These are phyloP conservation scores for Mariannaea sp. DNA, from an alignment of 2,329 filamentous ascomycete genomes.

Conservation along the genomic window DNA sequence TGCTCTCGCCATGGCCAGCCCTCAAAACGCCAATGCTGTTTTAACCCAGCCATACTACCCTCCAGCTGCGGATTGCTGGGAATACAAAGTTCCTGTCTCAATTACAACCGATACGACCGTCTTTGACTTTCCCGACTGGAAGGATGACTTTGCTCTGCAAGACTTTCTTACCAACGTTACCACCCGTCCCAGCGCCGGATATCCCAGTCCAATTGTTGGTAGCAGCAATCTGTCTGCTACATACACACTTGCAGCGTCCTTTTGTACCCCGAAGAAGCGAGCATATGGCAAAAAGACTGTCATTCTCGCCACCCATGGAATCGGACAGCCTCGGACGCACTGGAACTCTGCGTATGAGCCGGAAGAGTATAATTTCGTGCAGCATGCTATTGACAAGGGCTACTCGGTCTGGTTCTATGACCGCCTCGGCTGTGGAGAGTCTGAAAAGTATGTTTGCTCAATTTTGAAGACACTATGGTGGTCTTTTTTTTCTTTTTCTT, in stretches of 20 bases:
- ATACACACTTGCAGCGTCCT: slow-evolving; percentile 24
- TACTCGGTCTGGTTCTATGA: slow-evolving; percentile 30
- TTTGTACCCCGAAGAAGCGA: slow-evolving; percentile 23
- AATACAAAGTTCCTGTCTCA: slow-evolving; percentile 26
- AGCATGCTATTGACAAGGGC: slow-evolving; percentile 21
- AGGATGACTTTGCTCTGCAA: slow-evolving; percentile 22
- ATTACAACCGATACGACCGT: slow-evolving; percentile 16
- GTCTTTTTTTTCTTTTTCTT: too few species aligned
- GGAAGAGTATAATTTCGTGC: slow-evolving; percentile 26
- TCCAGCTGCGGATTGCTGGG: slow-evolving; percentile 21
- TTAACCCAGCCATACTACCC: slow-evolving; percentile 26
- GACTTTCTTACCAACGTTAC: slow-evolving; percentile 23
- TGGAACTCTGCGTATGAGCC: slow-evolving; percentile 27
- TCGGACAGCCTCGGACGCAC: slow-evolving; percentile 25
- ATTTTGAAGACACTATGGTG: too few species aligned
- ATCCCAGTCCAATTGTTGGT: slow-evolving; percentile 17
- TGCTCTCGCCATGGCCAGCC: neutral
- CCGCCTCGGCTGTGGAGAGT: slow-evolving; percentile 22
- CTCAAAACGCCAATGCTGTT: neutral
- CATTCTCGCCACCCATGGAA: slow-evolving; percentile 23
- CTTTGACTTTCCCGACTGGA: slow-evolving; percentile 24
- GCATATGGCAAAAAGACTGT: slow-evolving; percentile 15
- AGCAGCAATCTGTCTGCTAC: slow-evolving; percentile 19
- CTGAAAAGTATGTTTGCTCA: slow-evolving; percentile 23
- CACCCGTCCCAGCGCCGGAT: slow-evolving; percentile 18